Evolutionary conservation across 139 green algal genomes (phyloP).

Genomic region (Chlorella sp.): DNA sequence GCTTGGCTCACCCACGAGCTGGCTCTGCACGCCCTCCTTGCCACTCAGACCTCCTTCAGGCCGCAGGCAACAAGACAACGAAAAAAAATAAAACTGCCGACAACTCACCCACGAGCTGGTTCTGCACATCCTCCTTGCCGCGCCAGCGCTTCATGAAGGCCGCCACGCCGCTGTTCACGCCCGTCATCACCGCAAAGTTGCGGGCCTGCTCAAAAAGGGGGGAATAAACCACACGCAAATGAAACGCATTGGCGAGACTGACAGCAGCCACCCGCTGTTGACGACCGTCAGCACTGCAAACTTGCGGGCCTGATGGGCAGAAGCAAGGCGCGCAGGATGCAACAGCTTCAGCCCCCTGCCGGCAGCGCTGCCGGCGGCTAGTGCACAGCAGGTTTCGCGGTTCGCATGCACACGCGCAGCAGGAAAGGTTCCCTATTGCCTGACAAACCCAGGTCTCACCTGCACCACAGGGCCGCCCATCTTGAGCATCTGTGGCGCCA

Average conservation of each 20-base stretch:
- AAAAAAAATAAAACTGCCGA: no score
- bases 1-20: no score
- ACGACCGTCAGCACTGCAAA: conserved; percentile 92
- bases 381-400: no score
- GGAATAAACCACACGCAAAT: background rate
- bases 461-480: conserved; percentile 20
- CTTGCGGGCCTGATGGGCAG: conserved; percentile 82
- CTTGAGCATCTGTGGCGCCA: conserved; percentile 25
- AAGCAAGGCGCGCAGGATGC: no score
- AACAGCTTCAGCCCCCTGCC: no score
- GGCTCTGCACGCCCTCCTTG: no score
- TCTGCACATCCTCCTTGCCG: conserved; percentile 21
- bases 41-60: no score
- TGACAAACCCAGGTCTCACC: background rate
- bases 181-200: conserved; percentile 97
- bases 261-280: conserved; percentile 62
- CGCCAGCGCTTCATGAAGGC: conserved; percentile 26
- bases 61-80: background rate
- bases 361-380: no score
- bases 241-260: background rate
- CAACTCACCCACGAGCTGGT: conserved; percentile 5
- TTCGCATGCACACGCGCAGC: no score
- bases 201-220: conserved; percentile 77
- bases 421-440: no score
- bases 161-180: conserved; percentile 82